Evolutionary conservation across 176 grass and related monocot genomes (phyloP), one percentile per base, ranked within the genome.

Genomic region (Areca catechu): DNA sequence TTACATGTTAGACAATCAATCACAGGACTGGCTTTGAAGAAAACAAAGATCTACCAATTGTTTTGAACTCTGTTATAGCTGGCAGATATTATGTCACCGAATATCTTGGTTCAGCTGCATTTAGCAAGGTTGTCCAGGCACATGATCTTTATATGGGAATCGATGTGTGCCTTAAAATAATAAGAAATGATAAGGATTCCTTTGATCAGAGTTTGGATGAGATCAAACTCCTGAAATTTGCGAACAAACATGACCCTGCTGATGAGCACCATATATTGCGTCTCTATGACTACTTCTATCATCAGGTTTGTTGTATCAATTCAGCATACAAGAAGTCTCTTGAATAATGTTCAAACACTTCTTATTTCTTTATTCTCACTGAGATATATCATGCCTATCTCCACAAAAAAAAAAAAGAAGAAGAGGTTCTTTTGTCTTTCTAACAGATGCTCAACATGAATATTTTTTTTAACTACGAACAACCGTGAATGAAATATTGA

Each of bases 11-110:
- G 58, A 53, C 43, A 43, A 48, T 77, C 18, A 56, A 56, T 61
- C 80, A 64, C 84, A 98, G 94, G 73, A 98, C 94, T 54, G 94
- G 94, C 21, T 98, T 98, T 78, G 94, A 98, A 89, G 88, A 76
- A 89, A 85, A 76, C 76, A 98, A 98, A 75, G 84, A 93, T 74
- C 85, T 98, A 7, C 73, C 84, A 54, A 86, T 98, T 47, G 51
- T 89, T 57, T 74, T 98, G 56, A 89, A 83, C 65, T 89, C 88
- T 50, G 75, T 92, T 70, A 71, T 98, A 80, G 93, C 84, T 29
- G 88, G 88, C 73, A 82, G 94, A 76, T 98, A 98, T 80, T 89
- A 83, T 70, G 76, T 98, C 30, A 89, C 80, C 5, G 88, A 92
- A 54, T 98, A 89, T 82, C 79, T 98, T 57, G 94, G 94, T 55